phyloP scores from a whole-genome alignment of 2,329 filamentous ascomycete species.

The Sporothrix inflata region DNA sequence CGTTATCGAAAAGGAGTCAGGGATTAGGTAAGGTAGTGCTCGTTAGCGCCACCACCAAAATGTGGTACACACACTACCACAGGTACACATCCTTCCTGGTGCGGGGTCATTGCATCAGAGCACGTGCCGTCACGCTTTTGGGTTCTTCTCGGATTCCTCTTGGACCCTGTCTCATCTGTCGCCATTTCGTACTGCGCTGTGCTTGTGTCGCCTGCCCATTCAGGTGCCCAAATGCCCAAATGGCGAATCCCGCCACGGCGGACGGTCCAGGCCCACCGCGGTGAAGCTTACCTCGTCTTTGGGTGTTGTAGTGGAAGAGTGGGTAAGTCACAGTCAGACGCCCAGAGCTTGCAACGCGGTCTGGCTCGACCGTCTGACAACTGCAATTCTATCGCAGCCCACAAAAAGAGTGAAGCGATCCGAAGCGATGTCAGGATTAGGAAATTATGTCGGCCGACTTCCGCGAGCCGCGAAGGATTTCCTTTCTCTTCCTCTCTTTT shows the following conservation, averaged over 20 bases:
- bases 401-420: background rate
- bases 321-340: background rate
- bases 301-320: background rate
- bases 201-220: constrained; percentile 5
- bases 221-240: constrained; percentile 11
- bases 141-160: too few species aligned
- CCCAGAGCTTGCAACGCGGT: background rate
- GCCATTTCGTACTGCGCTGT: background rate
- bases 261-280: constrained; percentile 3
- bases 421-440: constrained; percentile 2
- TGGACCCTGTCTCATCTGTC: background rate
- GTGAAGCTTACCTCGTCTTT: background rate
- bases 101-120: constrained; percentile 23
- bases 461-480: constrained; percentile 5
- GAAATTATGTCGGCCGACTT: constrained; percentile 13
- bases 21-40: constrained; percentile 1
- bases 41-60: background rate
- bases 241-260: constrained; percentile 22
- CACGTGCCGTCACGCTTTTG: constrained; percentile 23
- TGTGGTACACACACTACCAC: background rate
- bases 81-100: background rate
- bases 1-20: constrained; percentile 25
- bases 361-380: too few species aligned
- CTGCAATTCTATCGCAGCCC: background rate
- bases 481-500: background rate